phyloP scores from a whole-genome alignment of 2,329 filamentous ascomycete species.

The Pseudocercospora fuligena region DNA sequence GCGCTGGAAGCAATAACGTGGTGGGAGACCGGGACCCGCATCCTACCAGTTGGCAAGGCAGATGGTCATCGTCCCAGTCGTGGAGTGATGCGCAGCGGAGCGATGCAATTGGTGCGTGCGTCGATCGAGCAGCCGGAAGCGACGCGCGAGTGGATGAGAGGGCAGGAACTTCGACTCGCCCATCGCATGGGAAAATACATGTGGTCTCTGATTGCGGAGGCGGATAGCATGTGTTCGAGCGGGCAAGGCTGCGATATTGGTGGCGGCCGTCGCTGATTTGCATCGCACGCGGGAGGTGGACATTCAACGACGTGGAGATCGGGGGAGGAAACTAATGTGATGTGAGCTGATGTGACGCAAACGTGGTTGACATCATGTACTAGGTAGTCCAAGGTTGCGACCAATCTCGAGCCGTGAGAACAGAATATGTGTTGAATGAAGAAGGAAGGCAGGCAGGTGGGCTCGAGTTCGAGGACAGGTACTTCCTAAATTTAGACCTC shows the following conservation, averaged over 20 bases:
- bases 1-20: not conserved
- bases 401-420: not conserved
- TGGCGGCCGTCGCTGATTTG: not conserved
- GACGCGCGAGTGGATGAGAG: not conserved
- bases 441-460: not conserved
- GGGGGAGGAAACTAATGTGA: not conserved
- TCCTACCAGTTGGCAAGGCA: not conserved
- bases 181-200: not conserved
- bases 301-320: not conserved
- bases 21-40: not conserved
- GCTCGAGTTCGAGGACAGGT: not conserved
- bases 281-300: not conserved
- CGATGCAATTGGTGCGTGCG: not conserved
- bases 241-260: not conserved
- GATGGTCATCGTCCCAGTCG: not conserved
- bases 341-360: not conserved
- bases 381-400: not conserved
- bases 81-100: not conserved
- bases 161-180: not conserved
- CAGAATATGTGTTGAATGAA: not conserved
- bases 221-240: not conserved
- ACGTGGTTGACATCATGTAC: not conserved
- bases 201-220: not conserved
- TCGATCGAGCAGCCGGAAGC: not conserved
- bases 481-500: not conserved